Conservation (phyloP, 1,284 basidiomycete species). For the Tilletia caries region DNA sequence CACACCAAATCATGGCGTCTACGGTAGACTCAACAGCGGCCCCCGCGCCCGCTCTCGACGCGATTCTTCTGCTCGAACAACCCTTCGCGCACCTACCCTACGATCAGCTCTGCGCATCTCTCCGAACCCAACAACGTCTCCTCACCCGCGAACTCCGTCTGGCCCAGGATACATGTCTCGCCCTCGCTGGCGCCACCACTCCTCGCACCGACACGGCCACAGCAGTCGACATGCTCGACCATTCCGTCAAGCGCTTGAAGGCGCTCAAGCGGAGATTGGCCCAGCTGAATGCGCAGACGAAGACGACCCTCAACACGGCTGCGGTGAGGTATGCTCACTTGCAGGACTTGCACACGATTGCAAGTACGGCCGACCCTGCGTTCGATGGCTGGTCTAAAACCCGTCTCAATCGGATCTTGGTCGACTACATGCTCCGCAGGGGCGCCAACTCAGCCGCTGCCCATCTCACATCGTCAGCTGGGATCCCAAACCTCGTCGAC, state of each 20-base stretch:
- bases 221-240: not conserved
- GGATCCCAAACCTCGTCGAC: constrained; percentile 61
- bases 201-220: not conserved
- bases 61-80: constrained; percentile 79
- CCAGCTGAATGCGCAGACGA: constrained; percentile 51
- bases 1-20: no score
- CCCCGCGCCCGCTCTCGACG: constrained; percentile 58
- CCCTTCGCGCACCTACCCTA: constrained; percentile 70
- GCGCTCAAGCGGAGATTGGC: constrained; percentile 71
- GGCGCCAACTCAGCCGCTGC: constrained; percentile 54
- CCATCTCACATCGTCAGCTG: constrained; percentile 23
- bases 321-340: constrained; percentile 35
- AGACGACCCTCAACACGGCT: constrained; percentile 24
- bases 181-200: not conserved
- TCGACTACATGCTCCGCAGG: constrained; percentile 80
- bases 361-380: constrained; percentile 18
- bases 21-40: not conserved
- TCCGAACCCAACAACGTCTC: constrained; percentile 43
- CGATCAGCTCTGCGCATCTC: constrained; percentile 36
- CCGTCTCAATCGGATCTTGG: constrained; percentile 81
- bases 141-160: constrained; percentile 34
- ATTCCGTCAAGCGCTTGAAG: constrained; percentile 53
- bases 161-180: constrained; percentile 22
- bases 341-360: constrained; percentile 23
- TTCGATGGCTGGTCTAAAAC: constrained; percentile 66